These are phyloP conservation scores for Lithospermum erythrorhizon DNA, from an alignment of 257 asterid species.

Conservation along the genomic window DNA sequence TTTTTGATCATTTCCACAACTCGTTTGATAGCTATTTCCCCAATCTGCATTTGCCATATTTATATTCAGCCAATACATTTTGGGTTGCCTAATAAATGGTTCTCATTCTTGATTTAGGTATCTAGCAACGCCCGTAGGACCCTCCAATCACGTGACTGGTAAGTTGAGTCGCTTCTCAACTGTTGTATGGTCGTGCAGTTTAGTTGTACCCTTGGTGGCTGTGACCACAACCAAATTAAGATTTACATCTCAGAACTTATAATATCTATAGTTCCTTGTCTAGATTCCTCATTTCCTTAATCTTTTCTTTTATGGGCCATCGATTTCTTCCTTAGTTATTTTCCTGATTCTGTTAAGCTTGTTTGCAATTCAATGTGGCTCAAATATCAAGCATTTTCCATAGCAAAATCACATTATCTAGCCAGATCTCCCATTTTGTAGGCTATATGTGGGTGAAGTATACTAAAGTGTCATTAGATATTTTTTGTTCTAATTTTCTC, in stretches of 20 bases:
- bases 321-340: not conserved
- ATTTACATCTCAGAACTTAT: not conserved
- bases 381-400: not conserved
- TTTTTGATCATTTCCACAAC: not conserved
- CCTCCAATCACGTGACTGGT: constrained; percentile 55
- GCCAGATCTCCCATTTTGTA: not conserved
- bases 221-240: not conserved
- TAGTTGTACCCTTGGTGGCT: not conserved
- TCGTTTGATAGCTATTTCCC: not conserved
- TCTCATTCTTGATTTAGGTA: constrained; percentile 79
- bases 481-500: constrained; percentile 6
- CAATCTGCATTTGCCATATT: not conserved
- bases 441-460: constrained; percentile 8
- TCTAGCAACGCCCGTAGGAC: constrained; percentile 68
- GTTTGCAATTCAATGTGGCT: not conserved
- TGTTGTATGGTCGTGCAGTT: not conserved
- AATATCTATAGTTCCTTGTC: not conserved
- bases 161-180: constrained; percentile 34
- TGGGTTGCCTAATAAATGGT: constrained; percentile 44
- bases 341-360: not conserved
- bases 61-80: constrained; percentile 1
- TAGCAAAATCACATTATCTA: not conserved
- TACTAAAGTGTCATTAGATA: constrained; percentile 1
- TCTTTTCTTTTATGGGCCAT: not conserved
- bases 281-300: not conserved